Evolutionary conservation across 305 asterid genomes (phyloP).

Genomic region (Fraxinus nigra): DNA sequence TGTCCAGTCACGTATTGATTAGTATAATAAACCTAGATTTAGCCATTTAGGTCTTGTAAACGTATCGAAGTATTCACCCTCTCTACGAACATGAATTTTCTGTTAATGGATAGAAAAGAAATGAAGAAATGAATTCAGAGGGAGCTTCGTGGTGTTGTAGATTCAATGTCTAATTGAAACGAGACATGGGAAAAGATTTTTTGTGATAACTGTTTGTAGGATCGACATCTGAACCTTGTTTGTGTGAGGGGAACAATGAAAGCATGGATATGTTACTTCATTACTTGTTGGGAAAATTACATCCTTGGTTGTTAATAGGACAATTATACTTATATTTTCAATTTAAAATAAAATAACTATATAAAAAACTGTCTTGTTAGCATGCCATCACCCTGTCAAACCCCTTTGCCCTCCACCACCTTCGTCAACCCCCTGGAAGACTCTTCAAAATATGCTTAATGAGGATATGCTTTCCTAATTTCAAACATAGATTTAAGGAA

Average conservation of each 20-base stretch:
- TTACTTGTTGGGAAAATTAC: background rate
- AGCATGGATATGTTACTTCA: background rate
- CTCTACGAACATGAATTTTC: background rate
- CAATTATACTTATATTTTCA: background rate
- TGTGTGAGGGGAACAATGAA: background rate
- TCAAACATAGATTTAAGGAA: background rate
- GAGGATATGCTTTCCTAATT: background rate
- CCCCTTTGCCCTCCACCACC: background rate
- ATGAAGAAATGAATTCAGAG: background rate
- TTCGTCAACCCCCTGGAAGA: background rate
- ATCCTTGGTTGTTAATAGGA: background rate
- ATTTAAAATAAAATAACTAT: background rate
- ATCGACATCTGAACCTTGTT: background rate
- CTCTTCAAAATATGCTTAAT: background rate
- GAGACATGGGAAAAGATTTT: background rate
- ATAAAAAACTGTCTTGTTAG: background rate
- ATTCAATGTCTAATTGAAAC: background rate
- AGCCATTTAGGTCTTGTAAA: background rate
- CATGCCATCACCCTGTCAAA: background rate
- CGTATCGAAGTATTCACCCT: background rate
- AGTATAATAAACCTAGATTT: background rate
- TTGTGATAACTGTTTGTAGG: background rate
- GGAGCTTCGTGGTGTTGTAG: background rate
- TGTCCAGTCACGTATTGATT: background rate
- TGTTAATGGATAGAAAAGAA: background rate